Conservation (phyloP, 257 asterid species). For the Ilex asprella region DNA sequence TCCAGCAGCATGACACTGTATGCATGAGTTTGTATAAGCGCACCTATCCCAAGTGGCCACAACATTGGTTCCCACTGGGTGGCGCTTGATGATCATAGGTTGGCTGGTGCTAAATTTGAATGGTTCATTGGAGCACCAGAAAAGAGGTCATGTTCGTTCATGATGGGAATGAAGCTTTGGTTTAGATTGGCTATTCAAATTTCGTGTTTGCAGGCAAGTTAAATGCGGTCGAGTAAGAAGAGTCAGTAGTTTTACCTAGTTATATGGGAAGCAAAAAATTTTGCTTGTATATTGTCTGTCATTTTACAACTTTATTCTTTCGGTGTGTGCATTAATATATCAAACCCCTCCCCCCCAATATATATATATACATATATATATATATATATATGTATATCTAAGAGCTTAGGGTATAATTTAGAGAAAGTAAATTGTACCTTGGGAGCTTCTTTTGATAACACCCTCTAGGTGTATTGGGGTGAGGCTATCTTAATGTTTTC, state of each 20-base stretch:
- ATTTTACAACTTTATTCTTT: not conserved
- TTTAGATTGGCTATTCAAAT: constrained; percentile 32
- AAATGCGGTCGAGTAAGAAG: constrained; percentile 6
- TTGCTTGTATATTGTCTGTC: constrained; percentile 23
- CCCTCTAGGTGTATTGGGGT: too few relatives aligned
- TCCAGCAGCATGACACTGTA: constrained; percentile 88
- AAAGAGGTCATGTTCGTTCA: constrained; percentile 10
- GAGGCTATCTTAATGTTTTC: too few relatives aligned
- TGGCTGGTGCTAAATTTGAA: not conserved
- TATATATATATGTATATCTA: too few relatives aligned
- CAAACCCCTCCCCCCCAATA: too few relatives aligned
- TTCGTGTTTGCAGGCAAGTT: constrained; percentile 17
- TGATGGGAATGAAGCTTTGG: constrained; percentile 73
- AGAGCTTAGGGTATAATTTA: too few relatives aligned
- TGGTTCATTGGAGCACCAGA: constrained; percentile 1
- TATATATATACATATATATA: too few relatives aligned
- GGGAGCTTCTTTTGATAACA: too few relatives aligned
- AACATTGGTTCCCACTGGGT: constrained; percentile 61
- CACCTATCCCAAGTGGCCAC: constrained; percentile 88
- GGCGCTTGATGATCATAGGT: not conserved
- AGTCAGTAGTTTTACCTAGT: constrained; percentile 7
- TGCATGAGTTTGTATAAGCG: constrained; percentile 93
- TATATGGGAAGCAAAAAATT: constrained; percentile 21
- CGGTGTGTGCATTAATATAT: too few relatives aligned
- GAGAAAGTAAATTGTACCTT: too few relatives aligned